phyloP scores from a whole-genome alignment of 2,329 filamentous ascomycete species.

The Neonectria coccinea region DNA sequence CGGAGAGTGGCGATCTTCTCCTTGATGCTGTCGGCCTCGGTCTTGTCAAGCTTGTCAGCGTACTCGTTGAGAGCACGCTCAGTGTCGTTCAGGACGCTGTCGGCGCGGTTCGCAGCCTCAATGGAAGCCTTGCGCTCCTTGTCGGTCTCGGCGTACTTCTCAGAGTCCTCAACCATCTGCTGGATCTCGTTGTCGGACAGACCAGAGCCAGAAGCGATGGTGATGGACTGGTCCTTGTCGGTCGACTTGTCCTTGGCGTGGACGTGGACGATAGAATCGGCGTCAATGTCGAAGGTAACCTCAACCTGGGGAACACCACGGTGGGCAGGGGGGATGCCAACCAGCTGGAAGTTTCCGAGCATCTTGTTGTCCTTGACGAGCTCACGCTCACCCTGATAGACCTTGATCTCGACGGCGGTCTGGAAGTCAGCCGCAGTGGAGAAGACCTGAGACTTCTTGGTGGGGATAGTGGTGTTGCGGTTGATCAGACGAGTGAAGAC shows the following conservation, averaged over 20 bases:
- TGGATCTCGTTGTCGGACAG: slow-evolving; percentile 95
- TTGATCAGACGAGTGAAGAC: slow-evolving; percentile 98
- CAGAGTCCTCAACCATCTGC: slow-evolving; percentile 97
- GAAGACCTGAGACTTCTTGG: slow-evolving; percentile 99
- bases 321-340: slow-evolving; percentile 95
- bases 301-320: slow-evolving; percentile 96
- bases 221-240: slow-evolving; percentile 99
- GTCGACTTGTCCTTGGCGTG: slow-evolving; percentile 99
- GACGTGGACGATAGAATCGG: slow-evolving; percentile 97
- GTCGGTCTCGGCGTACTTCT: slow-evolving; percentile 94
- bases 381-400: slow-evolving; percentile 99
- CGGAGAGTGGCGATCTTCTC: slow-evolving; percentile 91
- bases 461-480: slow-evolving; percentile 98
- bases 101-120: slow-evolving; percentile 96
- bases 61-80: slow-evolving; percentile 99
- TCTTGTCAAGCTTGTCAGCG: slow-evolving; percentile 95
- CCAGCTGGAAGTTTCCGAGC: slow-evolving; percentile 98
- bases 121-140: slow-evolving; percentile 97
- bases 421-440: slow-evolving; percentile 98
- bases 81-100: slow-evolving; percentile 96
- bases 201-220: slow-evolving; percentile 97
- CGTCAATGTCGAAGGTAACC: slow-evolving; percentile 99
- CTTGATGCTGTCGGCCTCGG: slow-evolving; percentile 90
- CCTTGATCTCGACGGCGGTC: slow-evolving; percentile 99
- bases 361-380: slow-evolving; percentile 99